Evolutionary conservation across 306 rosid species (phyloP), one percentile per base, ranked within the genome.

Genomic region (Acacia acuminata): DNA sequence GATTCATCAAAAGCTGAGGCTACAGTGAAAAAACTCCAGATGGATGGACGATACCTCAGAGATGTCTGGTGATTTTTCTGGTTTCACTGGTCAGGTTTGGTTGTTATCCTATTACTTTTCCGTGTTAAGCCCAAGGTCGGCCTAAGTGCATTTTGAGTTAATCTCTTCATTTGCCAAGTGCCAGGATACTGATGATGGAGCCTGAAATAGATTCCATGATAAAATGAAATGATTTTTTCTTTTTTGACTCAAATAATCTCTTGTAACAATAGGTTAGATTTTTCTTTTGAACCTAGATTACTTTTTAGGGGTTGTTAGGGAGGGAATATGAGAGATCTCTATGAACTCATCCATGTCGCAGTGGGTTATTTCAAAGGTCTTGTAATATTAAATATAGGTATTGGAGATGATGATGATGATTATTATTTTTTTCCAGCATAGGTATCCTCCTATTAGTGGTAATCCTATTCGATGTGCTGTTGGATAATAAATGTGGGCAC

Each of bases 1-100:
- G 93, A 92, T 76, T 83, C 94, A 2, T 79, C 98, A 25, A 87
- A 87, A 85, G 96, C 97, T 0, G 98, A 94, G 82, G 84, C 92
- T 79, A 64, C 79, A 7, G 98, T 94, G 84, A 92, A 94, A 85
- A 90, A 90, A 70, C 91, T 92, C 76, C 96, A 92, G 84, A 85
- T 84, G 89, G 95, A 90, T 53, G 96, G 96, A 43, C 88, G 97
- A 53, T 94, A 94, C 83, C 94, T 94, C 8, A 86, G 98, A 79
- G 98, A 94, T 64, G 97, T 94, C 17, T 94, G 98, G 98, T 94
- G 90, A 90, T 71, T 66, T 77, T 83, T 76, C 47, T 40, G 67
- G 61, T 43, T 74, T 51, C 10, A 51, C 58, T 1, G 17, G 58
- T 5, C 9, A 17, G 10, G 58, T 17, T 51, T 16, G n/a, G 58